phyloP scores from a whole-genome alignment of 1,284 basidiomycete genomes.

The Fomitopsis palustris region DNA sequence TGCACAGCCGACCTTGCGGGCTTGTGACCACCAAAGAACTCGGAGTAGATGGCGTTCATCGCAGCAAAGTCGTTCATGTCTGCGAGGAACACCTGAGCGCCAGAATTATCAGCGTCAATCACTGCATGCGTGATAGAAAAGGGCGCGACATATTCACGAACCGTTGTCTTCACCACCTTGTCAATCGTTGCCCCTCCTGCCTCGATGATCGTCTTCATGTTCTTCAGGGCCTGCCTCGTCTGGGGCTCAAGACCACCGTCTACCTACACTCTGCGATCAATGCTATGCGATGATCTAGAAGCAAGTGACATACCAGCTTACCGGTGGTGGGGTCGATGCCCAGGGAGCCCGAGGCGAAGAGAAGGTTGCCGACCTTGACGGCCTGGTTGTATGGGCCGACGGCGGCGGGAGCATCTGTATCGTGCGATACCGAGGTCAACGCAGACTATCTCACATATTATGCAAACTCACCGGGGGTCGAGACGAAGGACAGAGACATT shows the following conservation, averaged over 20 bases:
- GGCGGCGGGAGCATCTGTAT: slow-evolving; percentile 76
- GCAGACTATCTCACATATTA: neutral
- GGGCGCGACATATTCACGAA: slow-evolving; percentile 22
- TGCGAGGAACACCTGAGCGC: slow-evolving; percentile 81
- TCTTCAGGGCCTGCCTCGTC: slow-evolving; percentile 82
- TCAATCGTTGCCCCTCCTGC: slow-evolving; percentile 76
- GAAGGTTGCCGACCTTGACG: slow-evolving; percentile 79
- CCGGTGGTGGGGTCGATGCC: slow-evolving; percentile 78
- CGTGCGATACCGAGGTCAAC: neutral
- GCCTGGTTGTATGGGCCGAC: slow-evolving; percentile 93
- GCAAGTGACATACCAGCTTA: slow-evolving; percentile 50
- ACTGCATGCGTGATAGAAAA: neutral
- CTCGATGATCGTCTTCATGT: slow-evolving; percentile 82
- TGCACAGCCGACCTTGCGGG: slow-evolving; percentile 91
- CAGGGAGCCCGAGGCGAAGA: slow-evolving; percentile 91
- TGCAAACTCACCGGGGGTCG: slow-evolving; percentile 43
- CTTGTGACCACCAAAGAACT: slow-evolving; percentile 87
- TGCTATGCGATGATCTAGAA: neutral
- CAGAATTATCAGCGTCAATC: neutral
- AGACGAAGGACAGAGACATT: slow-evolving; percentile 46
- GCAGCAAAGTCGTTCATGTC: slow-evolving; percentile 87
- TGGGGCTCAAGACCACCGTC: slow-evolving; percentile 82
- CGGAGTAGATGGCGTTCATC: slow-evolving; percentile 79
- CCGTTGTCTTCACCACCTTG: slow-evolving; percentile 85
- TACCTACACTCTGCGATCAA: slow-evolving; percentile 16